These are phyloP conservation scores for Russula griseocarnosa DNA, from an alignment of 768 basidiomycete species.

Conservation along the genomic window DNA sequence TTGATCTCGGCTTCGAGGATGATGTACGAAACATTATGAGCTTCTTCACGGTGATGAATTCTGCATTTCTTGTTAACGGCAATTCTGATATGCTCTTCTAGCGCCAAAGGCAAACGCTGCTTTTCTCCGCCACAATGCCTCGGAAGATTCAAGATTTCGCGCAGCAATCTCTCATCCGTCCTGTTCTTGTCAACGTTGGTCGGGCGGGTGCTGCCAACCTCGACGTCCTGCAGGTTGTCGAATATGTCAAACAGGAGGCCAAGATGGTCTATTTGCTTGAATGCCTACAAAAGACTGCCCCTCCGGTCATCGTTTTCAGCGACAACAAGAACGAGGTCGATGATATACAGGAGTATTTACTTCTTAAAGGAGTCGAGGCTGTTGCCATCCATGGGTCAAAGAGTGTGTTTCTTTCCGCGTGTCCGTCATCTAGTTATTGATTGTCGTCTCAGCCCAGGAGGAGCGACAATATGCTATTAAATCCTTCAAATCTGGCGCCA, in stretches of 20 bases:
- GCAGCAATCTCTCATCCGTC: slow-evolving; percentile 90
- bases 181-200: slow-evolving; percentile 94
- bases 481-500: slow-evolving; percentile 94
- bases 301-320: slow-evolving; percentile 95
- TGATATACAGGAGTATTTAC: slow-evolving; percentile 96
- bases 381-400: slow-evolving; percentile 99
- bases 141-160: slow-evolving; percentile 99
- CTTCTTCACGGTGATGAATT: slow-evolving; percentile 76
- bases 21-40: slow-evolving; percentile 99
- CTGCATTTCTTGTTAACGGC: neutral
- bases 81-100: slow-evolving; percentile 33
- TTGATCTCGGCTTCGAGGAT: slow-evolving; percentile 97
- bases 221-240: slow-evolving; percentile 93
- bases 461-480: slow-evolving; percentile 99
- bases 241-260: slow-evolving; percentile 99
- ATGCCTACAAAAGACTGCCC: slow-evolving; percentile 96
- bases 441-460: slow-evolving; percentile 69
- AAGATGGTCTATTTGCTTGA: slow-evolving; percentile 99
- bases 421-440: neutral
- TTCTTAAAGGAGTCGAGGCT: slow-evolving; percentile 96
- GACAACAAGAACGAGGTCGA: slow-evolving; percentile 99
- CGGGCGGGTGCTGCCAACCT: slow-evolving; percentile 97
- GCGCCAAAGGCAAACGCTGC: slow-evolving; percentile 93
- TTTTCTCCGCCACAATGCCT: slow-evolving; percentile 99
- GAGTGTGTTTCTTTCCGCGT: slow-evolving; percentile 47